Percentiles rank a stretch among this genome's conserved stretches.
These are phyloP conservation scores for Hypericum androsaemum DNA, from an alignment of 345 rosid genomes.

Conservation along the genomic window DNA sequence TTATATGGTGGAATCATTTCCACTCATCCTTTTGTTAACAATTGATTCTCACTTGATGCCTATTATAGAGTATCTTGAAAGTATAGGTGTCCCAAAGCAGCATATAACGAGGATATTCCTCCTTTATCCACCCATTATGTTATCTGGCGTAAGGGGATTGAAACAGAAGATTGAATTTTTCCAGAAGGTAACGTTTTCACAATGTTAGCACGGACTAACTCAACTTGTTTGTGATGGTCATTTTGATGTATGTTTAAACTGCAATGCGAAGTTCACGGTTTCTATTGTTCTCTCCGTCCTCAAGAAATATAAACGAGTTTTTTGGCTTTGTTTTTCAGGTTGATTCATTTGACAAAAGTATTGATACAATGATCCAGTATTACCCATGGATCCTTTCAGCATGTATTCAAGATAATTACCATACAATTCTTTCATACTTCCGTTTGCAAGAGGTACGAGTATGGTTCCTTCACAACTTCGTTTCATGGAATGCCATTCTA, in stretches of 20 bases:
- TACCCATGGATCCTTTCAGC: conserved; percentile 83
- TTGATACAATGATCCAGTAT: conserved; percentile 54
- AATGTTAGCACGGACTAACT: background rate
- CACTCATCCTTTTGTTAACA: conserved; percentile 57
- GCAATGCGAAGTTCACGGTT: background rate
- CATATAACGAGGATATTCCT: conserved; percentile 38
- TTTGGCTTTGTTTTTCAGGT: conserved; percentile 29
- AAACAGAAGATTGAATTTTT: conserved; percentile 35
- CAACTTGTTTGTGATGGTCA: background rate
- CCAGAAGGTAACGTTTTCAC: conserved; percentile 37
- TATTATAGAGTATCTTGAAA: conserved; percentile 39
- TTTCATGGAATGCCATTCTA: too few relatives aligned
- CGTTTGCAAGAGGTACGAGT: too few relatives aligned
- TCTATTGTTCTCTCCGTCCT: background rate
- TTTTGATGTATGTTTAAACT: background rate
- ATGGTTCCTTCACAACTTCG: too few relatives aligned
- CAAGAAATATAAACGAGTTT: conserved; percentile 15
- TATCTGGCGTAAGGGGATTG: conserved; percentile 28
- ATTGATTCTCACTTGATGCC: conserved; percentile 55
- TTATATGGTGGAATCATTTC: conserved; percentile 70
- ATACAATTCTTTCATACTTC: too few relatives aligned
- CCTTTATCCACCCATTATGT: conserved; percentile 61
- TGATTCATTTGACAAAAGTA: conserved; percentile 30
- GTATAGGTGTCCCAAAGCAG: conserved; percentile 38
- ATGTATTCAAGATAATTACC: conserved; percentile 50